Evolutionary conservation across 352 stramenopile genomes (phyloP).

Genomic region (Blastocystis sp.): DNA sequence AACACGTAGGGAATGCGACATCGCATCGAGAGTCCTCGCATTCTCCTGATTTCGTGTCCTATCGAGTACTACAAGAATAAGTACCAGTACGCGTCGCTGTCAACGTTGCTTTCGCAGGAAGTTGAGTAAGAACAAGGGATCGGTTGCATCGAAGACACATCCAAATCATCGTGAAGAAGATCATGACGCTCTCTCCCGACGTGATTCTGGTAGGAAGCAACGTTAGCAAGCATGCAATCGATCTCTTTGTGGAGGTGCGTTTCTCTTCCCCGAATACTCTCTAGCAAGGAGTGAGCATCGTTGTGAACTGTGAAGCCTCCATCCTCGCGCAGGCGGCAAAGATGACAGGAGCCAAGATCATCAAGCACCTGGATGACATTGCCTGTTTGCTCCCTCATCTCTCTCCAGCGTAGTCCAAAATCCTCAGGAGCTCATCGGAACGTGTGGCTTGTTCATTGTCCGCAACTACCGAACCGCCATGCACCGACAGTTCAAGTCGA

Average conservation of each 20-base stretch:
- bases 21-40: neutral
- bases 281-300: neutral
- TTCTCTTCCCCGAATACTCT: neutral
- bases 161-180: constrained; percentile 51
- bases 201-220: constrained; percentile 44
- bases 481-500: neutral
- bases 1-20: neutral
- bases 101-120: constrained; percentile 23
- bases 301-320: neutral
- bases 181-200: neutral
- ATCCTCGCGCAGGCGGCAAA: neutral
- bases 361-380: constrained; percentile 35
- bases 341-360: constrained; percentile 29
- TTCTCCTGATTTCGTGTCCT: constrained; percentile 41
- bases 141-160: neutral
- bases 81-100: constrained; percentile 39
- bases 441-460: constrained; percentile 22
- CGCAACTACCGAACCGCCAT: neutral
- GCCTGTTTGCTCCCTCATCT: neutral
- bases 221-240: constrained; percentile 18
- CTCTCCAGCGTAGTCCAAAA: constrained; percentile 2
- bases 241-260: neutral
- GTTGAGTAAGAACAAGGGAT: neutral
- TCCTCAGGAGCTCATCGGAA: constrained; percentile 22
- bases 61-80: constrained; percentile 50